Evolutionary conservation across 2,329 filamentous ascomycete genomes (phyloP).

Genomic region (Aspergillus japonicus): DNA sequence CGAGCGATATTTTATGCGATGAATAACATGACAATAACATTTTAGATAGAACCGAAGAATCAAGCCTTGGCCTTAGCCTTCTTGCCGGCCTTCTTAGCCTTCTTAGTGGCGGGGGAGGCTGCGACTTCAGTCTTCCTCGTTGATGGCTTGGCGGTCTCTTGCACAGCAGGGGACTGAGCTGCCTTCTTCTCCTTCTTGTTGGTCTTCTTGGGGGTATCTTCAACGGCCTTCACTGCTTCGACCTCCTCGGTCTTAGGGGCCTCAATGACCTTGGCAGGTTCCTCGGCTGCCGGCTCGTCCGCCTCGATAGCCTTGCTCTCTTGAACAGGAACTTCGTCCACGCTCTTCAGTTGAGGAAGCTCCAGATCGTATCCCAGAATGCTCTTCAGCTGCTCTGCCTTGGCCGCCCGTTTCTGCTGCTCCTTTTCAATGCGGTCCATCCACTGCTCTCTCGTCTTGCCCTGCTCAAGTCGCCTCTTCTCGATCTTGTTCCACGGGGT

Average conservation of each 20-base stretch:
- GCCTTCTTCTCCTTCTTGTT: slow-evolving; percentile 35
- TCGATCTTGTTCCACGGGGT: slow-evolving; percentile 86
- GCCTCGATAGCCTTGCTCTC: slow-evolving; percentile 35
- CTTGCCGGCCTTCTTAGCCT: slow-evolving; percentile 17
- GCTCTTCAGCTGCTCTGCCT: slow-evolving; percentile 73
- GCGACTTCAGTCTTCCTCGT: slow-evolving; percentile 5
- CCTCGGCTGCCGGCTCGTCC: slow-evolving; percentile 22
- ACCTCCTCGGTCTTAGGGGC: slow-evolving; percentile 25
- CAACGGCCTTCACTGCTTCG: slow-evolving; percentile 22
- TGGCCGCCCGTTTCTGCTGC: slow-evolving; percentile 65
- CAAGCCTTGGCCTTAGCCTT: slow-evolving; percentile 32
- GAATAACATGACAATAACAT: slow-evolving; percentile 7
- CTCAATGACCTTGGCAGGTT: slow-evolving; percentile 31
- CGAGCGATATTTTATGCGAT: slow-evolving; percentile 12
- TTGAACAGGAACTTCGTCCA: slow-evolving; percentile 53
- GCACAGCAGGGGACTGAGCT: slow-evolving; percentile 19
- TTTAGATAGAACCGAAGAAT: not conserved
- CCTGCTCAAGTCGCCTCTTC: slow-evolving; percentile 70
- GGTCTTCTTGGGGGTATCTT: slow-evolving; percentile 33
- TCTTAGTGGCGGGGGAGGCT: slow-evolving; percentile 12
- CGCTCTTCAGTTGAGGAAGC: slow-evolving; percentile 67
- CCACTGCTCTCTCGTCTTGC: slow-evolving; percentile 75
- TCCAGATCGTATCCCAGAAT: slow-evolving; percentile 78
- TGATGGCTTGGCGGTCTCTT: slow-evolving; percentile 26
- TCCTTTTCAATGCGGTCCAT: slow-evolving; percentile 71